Evolutionary conservation across 2,329 filamentous ascomycete species (phyloP), one percentile per base, ranked within the genome.

Genomic region (Exophiala spinifera): DNA sequence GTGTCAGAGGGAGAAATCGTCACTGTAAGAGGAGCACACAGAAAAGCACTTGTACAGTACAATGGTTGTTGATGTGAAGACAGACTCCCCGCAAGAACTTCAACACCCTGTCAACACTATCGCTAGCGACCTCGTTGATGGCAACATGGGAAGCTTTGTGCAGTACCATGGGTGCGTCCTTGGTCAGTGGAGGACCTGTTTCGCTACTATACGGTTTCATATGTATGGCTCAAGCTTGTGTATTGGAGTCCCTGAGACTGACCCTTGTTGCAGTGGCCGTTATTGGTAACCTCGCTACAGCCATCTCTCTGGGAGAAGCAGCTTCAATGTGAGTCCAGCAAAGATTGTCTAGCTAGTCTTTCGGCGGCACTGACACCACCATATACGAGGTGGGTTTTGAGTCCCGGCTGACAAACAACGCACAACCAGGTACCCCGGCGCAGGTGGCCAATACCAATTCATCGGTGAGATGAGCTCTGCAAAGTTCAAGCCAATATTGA

Each of bases 361-460:
- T n/a, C n/a, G n/a, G n/a, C n/a, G n/a, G n/a, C 23, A 25, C 23
- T 25, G 7, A 3, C 7, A 3, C 23, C 7, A 25, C 23, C 7
- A 25, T 25, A 7, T 25, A 25, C 23, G 23, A 25, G 23, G 28
- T 39, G 14, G 11, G 13, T 17, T 15, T 15, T 39, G 36, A 19
- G 11, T 19, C 36, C 10, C 17, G n/a, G 5, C 36, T 39, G 36
- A 39, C 36, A 39, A 19, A 15, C 13, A 15, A 19, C 23, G 23
- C 23, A 25, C 23, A 25, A 39, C 10, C 15, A 49, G 46, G 49
- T 47, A 14, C 14, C 44, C 44, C 20, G 19, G 25, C 14, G 49
- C 69, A 2, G 70, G 65, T 39, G 70, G 70, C 14, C 70, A 72
- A 51, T 72, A 71, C 28, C 69, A 71, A 55, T 71, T 69, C 69